Evolutionary conservation across 1,284 basidiomycete genomes (phyloP).

Genomic region (Phenoliferia sp.): DNA sequence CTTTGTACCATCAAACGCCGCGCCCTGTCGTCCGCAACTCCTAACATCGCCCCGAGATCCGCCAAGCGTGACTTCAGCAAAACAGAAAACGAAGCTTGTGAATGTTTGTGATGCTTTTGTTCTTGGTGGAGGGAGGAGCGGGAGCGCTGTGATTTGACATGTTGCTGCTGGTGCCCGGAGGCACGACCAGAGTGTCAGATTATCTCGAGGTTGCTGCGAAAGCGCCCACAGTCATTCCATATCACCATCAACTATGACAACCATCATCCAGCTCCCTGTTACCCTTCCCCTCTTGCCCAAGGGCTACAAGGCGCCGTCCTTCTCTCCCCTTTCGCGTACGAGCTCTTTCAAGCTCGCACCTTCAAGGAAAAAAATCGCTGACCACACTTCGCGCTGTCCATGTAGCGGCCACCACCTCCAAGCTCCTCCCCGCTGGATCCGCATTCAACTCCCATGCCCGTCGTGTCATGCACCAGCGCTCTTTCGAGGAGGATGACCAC

Average conservation of each 20-base stretch:
- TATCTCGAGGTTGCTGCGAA: too few relatives aligned
- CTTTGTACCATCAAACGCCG: too few relatives aligned
- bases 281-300: constrained; percentile 42
- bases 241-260: neutral
- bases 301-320: constrained; percentile 42
- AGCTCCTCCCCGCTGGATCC: constrained; percentile 61
- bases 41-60: too few relatives aligned
- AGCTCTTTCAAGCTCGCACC: neutral
- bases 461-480: constrained; percentile 64
- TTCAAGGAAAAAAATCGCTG: neutral
- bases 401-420: constrained; percentile 28
- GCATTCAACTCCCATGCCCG: constrained; percentile 77
- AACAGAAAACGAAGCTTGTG: too few relatives aligned
- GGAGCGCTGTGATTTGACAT: too few relatives aligned
- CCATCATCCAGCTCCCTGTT: constrained; percentile 42
- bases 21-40: too few relatives aligned
- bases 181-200: neutral
- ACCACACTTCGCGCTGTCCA: neutral
- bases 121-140: too few relatives aligned
- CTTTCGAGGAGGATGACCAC: constrained; percentile 75
- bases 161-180: too few relatives aligned
- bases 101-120: too few relatives aligned
- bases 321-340: constrained; percentile 26
- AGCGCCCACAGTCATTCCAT: too few relatives aligned
- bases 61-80: too few relatives aligned